A percentile compares a stretch with the other conserved stretches of the same genome.
Evolutionary conservation across 306 rosid genomes (phyloP).

Genomic region (Vigna angularis): DNA sequence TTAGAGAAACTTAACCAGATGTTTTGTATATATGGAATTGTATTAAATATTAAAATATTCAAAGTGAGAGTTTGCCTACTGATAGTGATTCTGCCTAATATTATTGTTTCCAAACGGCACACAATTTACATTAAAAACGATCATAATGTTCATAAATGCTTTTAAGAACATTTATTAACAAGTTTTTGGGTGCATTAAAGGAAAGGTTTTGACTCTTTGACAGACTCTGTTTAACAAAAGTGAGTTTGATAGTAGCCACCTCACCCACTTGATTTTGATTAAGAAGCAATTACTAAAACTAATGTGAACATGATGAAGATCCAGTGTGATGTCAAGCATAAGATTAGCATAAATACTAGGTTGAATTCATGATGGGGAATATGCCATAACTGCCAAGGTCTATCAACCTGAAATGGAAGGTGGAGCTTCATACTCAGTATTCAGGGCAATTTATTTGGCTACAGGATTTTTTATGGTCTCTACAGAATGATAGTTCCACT

Average conservation of each 20-base stretch:
- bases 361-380: slow-evolving; percentile 29
- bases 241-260: slow-evolving; percentile 7
- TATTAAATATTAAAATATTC: too few relatives aligned
- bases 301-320: slow-evolving; percentile 28
- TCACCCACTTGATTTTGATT: slow-evolving; percentile 25
- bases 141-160: background rate
- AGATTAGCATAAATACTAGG: slow-evolving; percentile 18
- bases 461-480: background rate
- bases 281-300: slow-evolving; percentile 28
- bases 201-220: slow-evolving; percentile 28
- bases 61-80: too few relatives aligned
- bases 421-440: slow-evolving; percentile 8
- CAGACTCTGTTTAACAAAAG: slow-evolving; percentile 16
- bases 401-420: slow-evolving; percentile 14
- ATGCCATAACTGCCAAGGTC: slow-evolving; percentile 1
- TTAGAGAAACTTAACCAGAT: too few relatives aligned
- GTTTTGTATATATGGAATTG: too few relatives aligned
- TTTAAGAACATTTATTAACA: background rate
- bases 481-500: background rate
- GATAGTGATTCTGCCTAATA: too few relatives aligned
- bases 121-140: too few relatives aligned
- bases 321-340: slow-evolving; percentile 27
- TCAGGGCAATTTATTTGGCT: background rate
- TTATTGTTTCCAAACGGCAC: too few relatives aligned
- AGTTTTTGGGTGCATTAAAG: background rate